Evolutionary conservation across 192 early-diverging fungal genomes (phyloP).

Genomic region (Podochytrium sp.): DNA sequence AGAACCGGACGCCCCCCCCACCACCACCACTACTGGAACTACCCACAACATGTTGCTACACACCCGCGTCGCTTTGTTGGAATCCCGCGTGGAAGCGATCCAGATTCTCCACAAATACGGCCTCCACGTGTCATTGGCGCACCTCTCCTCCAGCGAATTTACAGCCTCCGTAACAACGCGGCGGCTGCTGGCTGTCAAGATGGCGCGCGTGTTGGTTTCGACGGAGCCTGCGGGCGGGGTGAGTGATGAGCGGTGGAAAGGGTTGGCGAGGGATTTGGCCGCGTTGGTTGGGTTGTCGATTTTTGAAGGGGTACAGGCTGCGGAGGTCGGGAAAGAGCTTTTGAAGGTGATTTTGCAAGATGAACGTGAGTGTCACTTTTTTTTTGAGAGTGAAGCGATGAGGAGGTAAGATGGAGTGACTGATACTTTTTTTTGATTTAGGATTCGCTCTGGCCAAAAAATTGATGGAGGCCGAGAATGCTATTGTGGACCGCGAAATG

Average conservation of each 20-base stretch:
- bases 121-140: conserved; percentile 57
- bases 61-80: conserved; percentile 45
- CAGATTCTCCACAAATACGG: conserved; percentile 66
- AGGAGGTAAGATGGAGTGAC: background rate
- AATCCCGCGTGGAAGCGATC: conserved; percentile 63
- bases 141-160: conserved; percentile 59
- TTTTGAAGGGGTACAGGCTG: conserved; percentile 47
- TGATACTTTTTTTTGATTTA: background rate
- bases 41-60: background rate
- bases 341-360: conserved; percentile 18
- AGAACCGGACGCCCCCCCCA: too few species aligned
- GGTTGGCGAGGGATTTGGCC: conserved; percentile 67
- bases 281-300: conserved; percentile 55
- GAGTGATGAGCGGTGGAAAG: conserved; percentile 69
- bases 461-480: conserved; percentile 41
- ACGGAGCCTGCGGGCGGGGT: conserved; percentile 49
- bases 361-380: conserved; percentile 19
- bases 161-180: conserved; percentile 48
- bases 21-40: too few species aligned
- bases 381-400: background rate
- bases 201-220: conserved; percentile 54
- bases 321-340: conserved; percentile 14
- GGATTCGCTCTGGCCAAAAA: conserved; percentile 41
- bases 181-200: conserved; percentile 59
- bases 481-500: conserved; percentile 38